Evolutionary conservation across 805 yeast genomes (phyloP).

Genomic region (Citeromyces nyonsensis): DNA sequence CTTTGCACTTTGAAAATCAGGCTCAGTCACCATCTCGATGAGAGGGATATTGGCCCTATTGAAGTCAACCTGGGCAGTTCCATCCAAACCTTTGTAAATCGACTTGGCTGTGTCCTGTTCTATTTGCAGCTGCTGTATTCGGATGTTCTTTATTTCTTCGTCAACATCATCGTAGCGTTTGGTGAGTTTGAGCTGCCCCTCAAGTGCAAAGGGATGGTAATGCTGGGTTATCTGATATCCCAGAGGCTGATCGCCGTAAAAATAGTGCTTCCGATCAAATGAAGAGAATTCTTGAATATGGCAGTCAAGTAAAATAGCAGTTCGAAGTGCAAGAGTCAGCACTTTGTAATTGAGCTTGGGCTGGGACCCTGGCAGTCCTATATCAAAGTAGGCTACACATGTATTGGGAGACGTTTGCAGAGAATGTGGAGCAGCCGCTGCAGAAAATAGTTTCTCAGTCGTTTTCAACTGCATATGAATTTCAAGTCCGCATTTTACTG

Average conservation of each 20-base stretch:
- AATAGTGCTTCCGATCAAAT: conserved; percentile 91
- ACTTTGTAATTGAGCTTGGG: conserved; percentile 72
- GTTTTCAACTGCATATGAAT: conserved; percentile 85
- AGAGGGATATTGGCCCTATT: conserved; percentile 80
- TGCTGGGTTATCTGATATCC: conserved; percentile 95
- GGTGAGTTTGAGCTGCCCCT: conserved; percentile 40
- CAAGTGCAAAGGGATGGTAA: conserved; percentile 59
- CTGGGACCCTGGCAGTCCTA: conserved; percentile 85
- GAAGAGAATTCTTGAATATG: conserved; percentile 37
- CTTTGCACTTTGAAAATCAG: conserved; percentile 56
- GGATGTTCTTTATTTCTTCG: conserved; percentile 26
- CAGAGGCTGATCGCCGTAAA: conserved; percentile 90
- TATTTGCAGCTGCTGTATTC: conserved; percentile 69
- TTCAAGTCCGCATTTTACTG: conserved; percentile 75
- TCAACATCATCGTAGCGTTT: conserved; percentile 37
- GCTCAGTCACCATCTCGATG: conserved; percentile 83
- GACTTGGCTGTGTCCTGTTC: conserved; percentile 94
- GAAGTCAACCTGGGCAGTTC: conserved; percentile 44
- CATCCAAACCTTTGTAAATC: conserved; percentile 26
- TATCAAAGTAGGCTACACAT: conserved; percentile 63
- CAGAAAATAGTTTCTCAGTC: conserved; percentile 58
- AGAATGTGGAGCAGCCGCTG: conserved; percentile 21
- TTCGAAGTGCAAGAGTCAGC: conserved; percentile 48
- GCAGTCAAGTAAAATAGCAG: conserved; percentile 59
- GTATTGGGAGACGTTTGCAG: conserved; percentile 40